Evolutionary conservation across 371 early-diverging fungal species (phyloP).

Genomic region (Smittium culicis): DNA sequence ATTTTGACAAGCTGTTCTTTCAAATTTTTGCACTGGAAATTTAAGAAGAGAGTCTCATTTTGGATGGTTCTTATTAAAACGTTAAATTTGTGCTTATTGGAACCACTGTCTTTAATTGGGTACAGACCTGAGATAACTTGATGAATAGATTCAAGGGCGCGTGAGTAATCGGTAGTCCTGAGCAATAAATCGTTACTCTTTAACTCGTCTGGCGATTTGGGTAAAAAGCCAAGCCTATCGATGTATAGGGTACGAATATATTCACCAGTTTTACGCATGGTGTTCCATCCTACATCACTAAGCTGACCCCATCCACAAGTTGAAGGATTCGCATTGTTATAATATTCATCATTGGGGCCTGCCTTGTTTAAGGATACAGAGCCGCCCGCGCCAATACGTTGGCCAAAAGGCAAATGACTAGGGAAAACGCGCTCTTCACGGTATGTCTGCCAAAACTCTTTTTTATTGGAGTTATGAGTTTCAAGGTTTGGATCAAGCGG

Average conservation of each 20-base stretch:
- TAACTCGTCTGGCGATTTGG: conserved; percentile 11
- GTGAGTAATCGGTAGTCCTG: conserved; percentile 53
- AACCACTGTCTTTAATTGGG: conserved; percentile 27
- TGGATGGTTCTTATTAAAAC: conserved; percentile 18
- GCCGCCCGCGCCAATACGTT: conserved; percentile 1
- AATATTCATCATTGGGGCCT: conserved; percentile 6
- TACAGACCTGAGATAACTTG: conserved; percentile 53
- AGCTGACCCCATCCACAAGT: conserved; percentile 45
- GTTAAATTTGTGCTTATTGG: conserved; percentile 14
- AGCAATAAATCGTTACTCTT: conserved; percentile 37
- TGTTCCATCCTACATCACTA: conserved; percentile 50
- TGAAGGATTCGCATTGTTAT: conserved; percentile 1
- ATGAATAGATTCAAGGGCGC: conserved; percentile 61
- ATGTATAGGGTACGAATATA: conserved; percentile 47
- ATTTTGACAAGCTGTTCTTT: conserved; percentile 12
- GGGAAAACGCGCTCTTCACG: conserved; percentile 4
- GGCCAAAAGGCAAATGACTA: background rate
- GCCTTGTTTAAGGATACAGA: background rate
- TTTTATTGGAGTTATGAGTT: background rate
- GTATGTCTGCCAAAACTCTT: conserved; percentile 9
- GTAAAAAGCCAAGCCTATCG: conserved; percentile 35
- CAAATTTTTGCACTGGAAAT: conserved; percentile 22
- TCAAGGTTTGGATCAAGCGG: background rate
- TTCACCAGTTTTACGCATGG: conserved; percentile 40
- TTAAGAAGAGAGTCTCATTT: conserved; percentile 22